phyloP scores from a whole-genome alignment of 2,329 filamentous ascomycete genomes.

The Pseudogymnoascus verrucosus region DNA sequence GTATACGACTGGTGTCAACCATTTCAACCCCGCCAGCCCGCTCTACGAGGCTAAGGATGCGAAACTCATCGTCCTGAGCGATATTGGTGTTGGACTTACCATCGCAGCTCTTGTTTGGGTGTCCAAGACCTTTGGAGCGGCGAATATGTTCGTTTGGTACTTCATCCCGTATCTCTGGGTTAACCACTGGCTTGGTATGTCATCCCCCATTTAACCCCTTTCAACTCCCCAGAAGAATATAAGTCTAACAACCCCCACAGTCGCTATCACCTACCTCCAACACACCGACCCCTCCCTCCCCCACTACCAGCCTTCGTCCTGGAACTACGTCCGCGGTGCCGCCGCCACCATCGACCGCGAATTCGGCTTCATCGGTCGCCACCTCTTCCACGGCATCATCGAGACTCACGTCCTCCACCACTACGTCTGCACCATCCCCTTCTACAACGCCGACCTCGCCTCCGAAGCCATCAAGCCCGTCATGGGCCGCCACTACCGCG shows the following conservation, averaged over 20 bases:
- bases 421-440: conserved; percentile 92
- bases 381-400: conserved; percentile 89
- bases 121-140: conserved; percentile 70
- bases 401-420: conserved; percentile 98
- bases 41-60: conserved; percentile 89
- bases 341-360: conserved; percentile 95
- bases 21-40: conserved; percentile 83
- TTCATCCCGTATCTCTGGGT: conserved; percentile 93
- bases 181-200: conserved; percentile 96
- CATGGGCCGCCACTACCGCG: conserved; percentile 93
- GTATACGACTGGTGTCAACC: conserved; percentile 73
- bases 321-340: conserved; percentile 90
- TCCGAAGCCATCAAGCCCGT: conserved; percentile 87
- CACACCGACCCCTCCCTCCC: conserved; percentile 93
- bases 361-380: conserved; percentile 89
- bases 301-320: conserved; percentile 78
- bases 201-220: background rate
- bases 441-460: conserved; percentile 93
- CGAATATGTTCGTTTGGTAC: conserved; percentile 92
- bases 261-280: conserved; percentile 95
- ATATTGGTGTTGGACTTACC: conserved; percentile 62
- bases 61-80: conserved; percentile 76
- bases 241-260: conserved; percentile 37
- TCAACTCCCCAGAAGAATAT: background rate
- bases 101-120: conserved; percentile 55